Evolutionary conservation across 768 basidiomycete genomes (phyloP).

Genomic region (Lactifluus hygrophoroides): DNA sequence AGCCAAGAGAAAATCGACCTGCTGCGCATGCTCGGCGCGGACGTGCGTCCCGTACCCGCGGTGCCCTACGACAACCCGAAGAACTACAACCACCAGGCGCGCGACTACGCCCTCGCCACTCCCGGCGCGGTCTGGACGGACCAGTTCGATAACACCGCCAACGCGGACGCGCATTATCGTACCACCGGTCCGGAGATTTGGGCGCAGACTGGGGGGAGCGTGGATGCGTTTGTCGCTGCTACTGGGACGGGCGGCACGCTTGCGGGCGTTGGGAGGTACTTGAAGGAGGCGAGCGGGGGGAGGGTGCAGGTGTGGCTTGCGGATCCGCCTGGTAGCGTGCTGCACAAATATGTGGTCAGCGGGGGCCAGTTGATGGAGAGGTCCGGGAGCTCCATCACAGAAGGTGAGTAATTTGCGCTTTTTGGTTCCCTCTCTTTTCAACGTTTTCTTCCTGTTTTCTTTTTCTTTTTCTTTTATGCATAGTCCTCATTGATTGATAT

Average conservation of each 20-base stretch:
- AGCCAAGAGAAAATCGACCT: constrained; percentile 99
- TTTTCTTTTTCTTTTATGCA: background rate
- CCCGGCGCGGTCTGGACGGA: constrained; percentile 92
- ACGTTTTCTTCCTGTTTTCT: background rate
- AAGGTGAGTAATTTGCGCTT: constrained; percentile 58
- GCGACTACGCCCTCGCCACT: constrained; percentile 66
- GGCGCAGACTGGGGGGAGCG: constrained; percentile 68
- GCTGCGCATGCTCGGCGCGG: constrained; percentile 93
- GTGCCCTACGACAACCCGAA: constrained; percentile 91
- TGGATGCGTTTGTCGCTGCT: constrained; percentile 90
- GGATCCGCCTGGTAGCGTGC: constrained; percentile 92
- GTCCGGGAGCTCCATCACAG: constrained; percentile 82
- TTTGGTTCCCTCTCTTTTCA: too few relatives aligned
- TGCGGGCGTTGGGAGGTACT: constrained; percentile 75
- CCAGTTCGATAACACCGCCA: constrained; percentile 96
- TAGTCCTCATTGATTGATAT: background rate
- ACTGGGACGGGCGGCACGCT: constrained; percentile 97
- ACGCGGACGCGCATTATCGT: constrained; percentile 77
- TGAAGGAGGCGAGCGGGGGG: constrained; percentile 75
- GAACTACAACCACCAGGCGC: constrained; percentile 98
- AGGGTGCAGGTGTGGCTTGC: constrained; percentile 89
- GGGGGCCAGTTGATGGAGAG: constrained; percentile 74
- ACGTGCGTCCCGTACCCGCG: constrained; percentile 92
- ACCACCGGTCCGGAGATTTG: constrained; percentile 97
- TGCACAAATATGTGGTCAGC: constrained; percentile 73